Percentiles rank a stretch among this genome's conserved stretches.
These are phyloP conservation scores for Rhizopogon vulgaris DNA, from an alignment of 768 basidiomycete species.

Conservation along the genomic window DNA sequence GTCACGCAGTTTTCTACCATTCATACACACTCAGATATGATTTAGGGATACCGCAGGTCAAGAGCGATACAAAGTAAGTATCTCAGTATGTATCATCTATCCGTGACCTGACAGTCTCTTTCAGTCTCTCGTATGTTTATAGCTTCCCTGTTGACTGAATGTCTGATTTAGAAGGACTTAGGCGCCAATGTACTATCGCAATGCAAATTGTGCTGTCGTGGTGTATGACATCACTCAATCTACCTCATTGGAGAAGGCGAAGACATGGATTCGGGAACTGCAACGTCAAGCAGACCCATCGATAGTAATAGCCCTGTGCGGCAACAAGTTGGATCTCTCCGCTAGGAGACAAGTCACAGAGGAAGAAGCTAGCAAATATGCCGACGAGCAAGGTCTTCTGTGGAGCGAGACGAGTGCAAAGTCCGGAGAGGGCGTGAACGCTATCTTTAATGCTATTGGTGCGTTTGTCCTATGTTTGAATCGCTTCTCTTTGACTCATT, in stretches of 20 bases:
- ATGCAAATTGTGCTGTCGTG: conserved; percentile 90
- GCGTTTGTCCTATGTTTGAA: conserved; percentile 17
- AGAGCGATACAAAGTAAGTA: conserved; percentile 82
- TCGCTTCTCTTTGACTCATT: not conserved
- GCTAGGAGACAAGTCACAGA: conserved; percentile 80
- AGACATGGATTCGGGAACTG: conserved; percentile 93
- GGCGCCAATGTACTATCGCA: conserved; percentile 97
- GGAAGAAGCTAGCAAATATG: conserved; percentile 90
- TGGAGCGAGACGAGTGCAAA: conserved; percentile 93
- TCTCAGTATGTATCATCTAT: not conserved
- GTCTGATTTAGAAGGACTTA: conserved; percentile 22
- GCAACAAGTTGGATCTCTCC: conserved; percentile 89
- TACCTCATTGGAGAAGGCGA: conserved; percentile 90
- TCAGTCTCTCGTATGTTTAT: conserved; percentile 41
- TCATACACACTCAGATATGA: not conserved
- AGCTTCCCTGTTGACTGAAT: not conserved
- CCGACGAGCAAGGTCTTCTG: conserved; percentile 87
- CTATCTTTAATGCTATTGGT: conserved; percentile 87
- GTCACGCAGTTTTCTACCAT: conserved; percentile 16
- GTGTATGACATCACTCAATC: conserved; percentile 95
- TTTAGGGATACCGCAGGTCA: conserved; percentile 92
- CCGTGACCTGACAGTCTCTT: not conserved
- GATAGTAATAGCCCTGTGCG: conserved; percentile 93
- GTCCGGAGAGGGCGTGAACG: conserved; percentile 78
- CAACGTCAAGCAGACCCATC: conserved; percentile 97